Evolutionary conservation across 164 flowering plant species (phyloP).

Genomic region (Aristolochia fimbriata): DNA sequence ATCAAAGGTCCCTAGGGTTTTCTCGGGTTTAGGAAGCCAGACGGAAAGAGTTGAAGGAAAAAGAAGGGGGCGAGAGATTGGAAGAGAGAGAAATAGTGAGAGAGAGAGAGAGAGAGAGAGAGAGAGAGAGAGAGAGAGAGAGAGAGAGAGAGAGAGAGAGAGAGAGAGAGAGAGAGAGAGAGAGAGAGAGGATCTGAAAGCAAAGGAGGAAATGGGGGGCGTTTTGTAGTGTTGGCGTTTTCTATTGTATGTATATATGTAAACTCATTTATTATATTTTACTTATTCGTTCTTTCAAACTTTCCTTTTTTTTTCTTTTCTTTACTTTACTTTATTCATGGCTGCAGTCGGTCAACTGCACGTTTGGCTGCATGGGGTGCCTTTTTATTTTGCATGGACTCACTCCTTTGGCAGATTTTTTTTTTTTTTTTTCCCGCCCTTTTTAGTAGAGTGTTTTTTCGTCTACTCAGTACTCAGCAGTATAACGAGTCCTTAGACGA

Average conservation of each 20-base stretch:
- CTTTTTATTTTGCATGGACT: constrained; percentile 3
- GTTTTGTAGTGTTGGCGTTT: background rate
- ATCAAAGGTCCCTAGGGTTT: background rate
- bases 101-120: background rate
- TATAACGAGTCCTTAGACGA: no score
- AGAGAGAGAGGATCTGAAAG: constrained; percentile 3
- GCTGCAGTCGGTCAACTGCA: constrained; percentile 9
- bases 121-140: background rate
- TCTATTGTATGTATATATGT: background rate
- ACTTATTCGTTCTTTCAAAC: background rate
- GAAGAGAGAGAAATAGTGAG: background rate
- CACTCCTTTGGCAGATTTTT: background rate
- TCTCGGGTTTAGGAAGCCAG: background rate
- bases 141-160: no score
- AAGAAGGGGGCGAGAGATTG: background rate
- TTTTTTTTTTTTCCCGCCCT: background rate
- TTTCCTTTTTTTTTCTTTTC: background rate
- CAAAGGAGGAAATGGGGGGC: background rate
- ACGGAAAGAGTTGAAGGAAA: no score
- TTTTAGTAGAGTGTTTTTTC: no score
- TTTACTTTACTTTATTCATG: background rate
- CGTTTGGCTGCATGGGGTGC: constrained; percentile 6
- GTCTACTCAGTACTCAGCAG: background rate
- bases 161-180: background rate
- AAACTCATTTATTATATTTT: background rate